These are phyloP conservation scores for Talaromyces amestolkiae DNA, from an alignment of 2,329 filamentous ascomycete species.

Conservation along the genomic window DNA sequence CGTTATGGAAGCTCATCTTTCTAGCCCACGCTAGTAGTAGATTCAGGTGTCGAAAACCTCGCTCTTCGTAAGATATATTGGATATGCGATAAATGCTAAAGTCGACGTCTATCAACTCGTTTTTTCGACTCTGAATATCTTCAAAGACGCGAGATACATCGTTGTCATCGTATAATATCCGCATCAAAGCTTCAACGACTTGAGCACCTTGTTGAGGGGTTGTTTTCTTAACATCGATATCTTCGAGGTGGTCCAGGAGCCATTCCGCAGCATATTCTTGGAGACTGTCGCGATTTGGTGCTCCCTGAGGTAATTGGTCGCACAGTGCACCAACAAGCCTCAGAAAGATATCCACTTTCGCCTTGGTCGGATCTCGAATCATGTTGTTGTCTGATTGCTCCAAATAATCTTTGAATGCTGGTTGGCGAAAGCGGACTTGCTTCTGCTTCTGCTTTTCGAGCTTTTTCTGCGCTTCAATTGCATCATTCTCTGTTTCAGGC, in stretches of 20 bases:
- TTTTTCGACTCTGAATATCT: background rate
- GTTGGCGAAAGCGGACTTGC: slow-evolving; percentile 1
- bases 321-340: background rate
- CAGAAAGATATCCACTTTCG: background rate
- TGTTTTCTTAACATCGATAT: background rate
- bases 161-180: background rate
- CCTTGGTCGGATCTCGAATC: slow-evolving; percentile 2
- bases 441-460: slow-evolving; percentile 1
- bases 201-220: slow-evolving; percentile 9
- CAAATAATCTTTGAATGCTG: slow-evolving; percentile 6
- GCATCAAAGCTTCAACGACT: slow-evolving; percentile 3
- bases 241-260: background rate
- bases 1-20: slow-evolving; percentile 11
- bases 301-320: slow-evolving; percentile 5
- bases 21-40: background rate
- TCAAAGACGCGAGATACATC: slow-evolving; percentile 1
- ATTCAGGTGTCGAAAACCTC: background rate
- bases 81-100: background rate
- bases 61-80: background rate
- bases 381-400: slow-evolving; percentile 4
- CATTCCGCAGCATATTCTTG: slow-evolving; percentile 8
- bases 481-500: background rate
- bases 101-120: background rate
- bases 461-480: background rate
- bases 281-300: background rate